Conservation (phyloP, 495 filamentous ascomycete species). For the Aspergillus cavernicola region DNA sequence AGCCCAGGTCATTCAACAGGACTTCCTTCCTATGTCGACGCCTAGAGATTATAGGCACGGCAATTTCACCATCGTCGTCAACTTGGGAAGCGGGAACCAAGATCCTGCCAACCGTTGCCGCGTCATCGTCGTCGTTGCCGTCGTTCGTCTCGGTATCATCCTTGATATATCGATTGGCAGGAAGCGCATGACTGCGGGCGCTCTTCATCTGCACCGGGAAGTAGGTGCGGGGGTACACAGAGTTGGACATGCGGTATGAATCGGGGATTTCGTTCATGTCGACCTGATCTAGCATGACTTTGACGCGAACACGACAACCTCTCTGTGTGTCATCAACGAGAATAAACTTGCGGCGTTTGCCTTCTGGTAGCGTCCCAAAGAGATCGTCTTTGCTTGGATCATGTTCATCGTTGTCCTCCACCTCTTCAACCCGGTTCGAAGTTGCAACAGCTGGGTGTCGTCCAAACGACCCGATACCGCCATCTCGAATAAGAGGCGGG, state of each 20-base stretch:
- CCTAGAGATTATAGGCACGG: conserved; percentile 67
- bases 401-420: conserved; percentile 37
- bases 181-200: conserved; percentile 60
- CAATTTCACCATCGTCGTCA: conserved; percentile 69
- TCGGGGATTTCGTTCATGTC: conserved; percentile 93
- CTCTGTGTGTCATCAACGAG: conserved; percentile 85
- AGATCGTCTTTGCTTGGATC: conserved; percentile 57
- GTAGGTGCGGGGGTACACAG: conserved; percentile 86
- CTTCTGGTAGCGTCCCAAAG: conserved; percentile 80
- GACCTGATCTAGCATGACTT: conserved; percentile 81
- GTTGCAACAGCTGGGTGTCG: conserved; percentile 40
- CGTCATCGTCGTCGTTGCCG: conserved; percentile 54
- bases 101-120: conserved; percentile 45
- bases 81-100: conserved; percentile 69
- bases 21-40: conserved; percentile 72
- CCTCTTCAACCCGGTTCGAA: conserved; percentile 30
- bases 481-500: conserved; percentile 63
- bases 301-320: conserved; percentile 73
- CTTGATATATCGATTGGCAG: conserved; percentile 62
- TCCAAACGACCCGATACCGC: conserved; percentile 54
- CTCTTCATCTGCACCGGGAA: conserved; percentile 84
- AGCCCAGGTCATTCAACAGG: conserved; percentile 85
- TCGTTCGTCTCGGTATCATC: conserved; percentile 54
- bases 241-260: conserved; percentile 81
- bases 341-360: conserved; percentile 92